Evolutionary conservation across 1,284 basidiomycete species (phyloP).

Genomic region (Austroboletus novae-zelandiae): DNA sequence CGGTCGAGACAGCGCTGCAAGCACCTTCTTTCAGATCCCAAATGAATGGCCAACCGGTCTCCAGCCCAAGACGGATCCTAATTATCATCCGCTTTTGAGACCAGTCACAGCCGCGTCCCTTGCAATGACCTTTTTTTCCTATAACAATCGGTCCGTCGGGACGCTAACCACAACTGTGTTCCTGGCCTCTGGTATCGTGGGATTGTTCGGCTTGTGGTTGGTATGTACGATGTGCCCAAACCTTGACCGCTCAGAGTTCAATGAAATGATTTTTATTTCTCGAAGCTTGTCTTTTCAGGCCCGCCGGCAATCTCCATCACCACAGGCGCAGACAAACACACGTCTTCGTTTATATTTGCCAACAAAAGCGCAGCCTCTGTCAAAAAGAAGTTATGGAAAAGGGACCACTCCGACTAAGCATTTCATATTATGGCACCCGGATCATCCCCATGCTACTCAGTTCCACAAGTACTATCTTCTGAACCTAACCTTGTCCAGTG

Average conservation of each 20-base stretch:
- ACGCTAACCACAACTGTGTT: constrained; percentile 53
- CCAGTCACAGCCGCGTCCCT: constrained; percentile 52
- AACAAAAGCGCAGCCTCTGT: constrained; percentile 70
- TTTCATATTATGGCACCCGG: constrained; percentile 17
- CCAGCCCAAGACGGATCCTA: constrained; percentile 18
- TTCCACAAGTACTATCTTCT: constrained; percentile 7
- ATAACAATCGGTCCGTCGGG: constrained; percentile 58
- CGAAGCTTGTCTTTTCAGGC: constrained; percentile 62
- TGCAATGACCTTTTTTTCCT: constrained; percentile 61
- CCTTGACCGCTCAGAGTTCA: constrained; percentile 12
- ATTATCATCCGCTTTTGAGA: constrained; percentile 59
- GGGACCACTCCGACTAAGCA: constrained; percentile 33
- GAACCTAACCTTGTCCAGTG: constrained; percentile 32
- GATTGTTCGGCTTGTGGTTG: constrained; percentile 69
- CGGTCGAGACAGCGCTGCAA: constrained; percentile 5
- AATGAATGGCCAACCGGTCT: constrained; percentile 35
- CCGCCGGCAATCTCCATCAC: constrained; percentile 58
- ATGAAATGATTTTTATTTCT: constrained; percentile 11
- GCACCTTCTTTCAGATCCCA: constrained; percentile 39
- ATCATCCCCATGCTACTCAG: constrained; percentile 15
- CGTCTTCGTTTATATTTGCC: constrained; percentile 73
- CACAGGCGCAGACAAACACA: constrained; percentile 78
- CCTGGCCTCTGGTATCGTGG: constrained; percentile 48
- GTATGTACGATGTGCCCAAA: constrained; percentile 41
- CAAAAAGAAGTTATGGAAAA: constrained; percentile 67